Percentiles rank a stretch among this genome's conserved stretches.
Conservation (phyloP, 2,329 filamentous ascomycete genomes). For the Hypoxylon sp. region DNA sequence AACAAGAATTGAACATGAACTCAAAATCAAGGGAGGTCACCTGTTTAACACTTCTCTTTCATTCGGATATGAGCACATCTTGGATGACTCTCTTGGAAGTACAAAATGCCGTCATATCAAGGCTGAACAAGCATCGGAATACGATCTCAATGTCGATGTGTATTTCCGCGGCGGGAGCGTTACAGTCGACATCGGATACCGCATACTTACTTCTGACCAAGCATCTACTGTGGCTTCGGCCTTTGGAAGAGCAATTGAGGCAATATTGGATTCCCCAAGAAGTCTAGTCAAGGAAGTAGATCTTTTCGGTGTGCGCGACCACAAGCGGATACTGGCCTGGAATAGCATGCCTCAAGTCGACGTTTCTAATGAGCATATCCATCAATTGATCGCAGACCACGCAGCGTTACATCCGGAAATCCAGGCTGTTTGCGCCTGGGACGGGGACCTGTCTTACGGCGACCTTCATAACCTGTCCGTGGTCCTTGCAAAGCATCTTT, state of each 20-base stretch:
- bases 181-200: conserved; percentile 60
- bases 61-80: conserved; percentile 58
- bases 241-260: conserved; percentile 65
- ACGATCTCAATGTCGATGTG: conserved; percentile 62
- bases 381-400: conserved; percentile 61
- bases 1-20: conserved; percentile 61
- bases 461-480: conserved; percentile 50
- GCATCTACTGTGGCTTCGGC: conserved; percentile 63
- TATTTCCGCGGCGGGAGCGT: conserved; percentile 59
- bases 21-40: conserved; percentile 57
- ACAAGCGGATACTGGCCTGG: conserved; percentile 66
- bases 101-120: conserved; percentile 56
- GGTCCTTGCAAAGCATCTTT: conserved; percentile 50
- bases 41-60: conserved; percentile 67
- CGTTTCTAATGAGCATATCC: conserved; percentile 58
- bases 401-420: conserved; percentile 56
- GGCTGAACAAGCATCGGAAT: conserved; percentile 60
- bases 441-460: conserved; percentile 51
- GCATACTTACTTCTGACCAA: conserved; percentile 59
- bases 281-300: conserved; percentile 61
- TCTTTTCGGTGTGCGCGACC: conserved; percentile 68
- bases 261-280: conserved; percentile 59
- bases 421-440: conserved; percentile 52
- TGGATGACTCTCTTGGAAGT: conserved; percentile 45
- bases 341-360: conserved; percentile 61